Conservation (phyloP, 805 yeast genomes). For the Wickerhamomyces bisporus region DNA sequence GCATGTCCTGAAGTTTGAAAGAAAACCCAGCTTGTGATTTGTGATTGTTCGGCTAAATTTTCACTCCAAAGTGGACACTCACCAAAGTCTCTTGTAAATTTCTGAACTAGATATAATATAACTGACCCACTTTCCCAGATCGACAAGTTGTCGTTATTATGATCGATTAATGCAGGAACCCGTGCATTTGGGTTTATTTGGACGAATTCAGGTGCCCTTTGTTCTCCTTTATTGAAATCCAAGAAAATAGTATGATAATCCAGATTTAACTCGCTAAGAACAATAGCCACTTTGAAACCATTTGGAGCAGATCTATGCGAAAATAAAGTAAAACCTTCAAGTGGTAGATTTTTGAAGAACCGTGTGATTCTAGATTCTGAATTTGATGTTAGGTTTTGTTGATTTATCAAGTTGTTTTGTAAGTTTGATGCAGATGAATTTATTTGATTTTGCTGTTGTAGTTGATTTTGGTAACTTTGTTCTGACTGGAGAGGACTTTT, state of each 20-base stretch:
- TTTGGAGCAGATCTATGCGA: constrained; percentile 90
- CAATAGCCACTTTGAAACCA: constrained; percentile 93
- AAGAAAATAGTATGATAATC: constrained; percentile 76
- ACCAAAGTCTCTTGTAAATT: constrained; percentile 53
- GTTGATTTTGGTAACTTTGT: constrained; percentile 17
- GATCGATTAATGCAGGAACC: constrained; percentile 92
- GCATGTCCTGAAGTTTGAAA: constrained; percentile 97
- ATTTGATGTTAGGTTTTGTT: constrained; percentile 35
- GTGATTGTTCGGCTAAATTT: constrained; percentile 73
- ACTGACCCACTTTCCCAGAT: constrained; percentile 97
- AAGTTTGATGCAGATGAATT: not conserved
- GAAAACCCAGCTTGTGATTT: constrained; percentile 83
- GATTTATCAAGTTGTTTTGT: constrained; percentile 12
- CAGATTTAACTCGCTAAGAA: constrained; percentile 75
- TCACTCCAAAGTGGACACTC: constrained; percentile 81
- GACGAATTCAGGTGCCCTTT: constrained; percentile 88
- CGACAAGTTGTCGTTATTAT: constrained; percentile 69
- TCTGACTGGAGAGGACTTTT: constrained; percentile 16
- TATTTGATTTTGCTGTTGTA: constrained; percentile 17
- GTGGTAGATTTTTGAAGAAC: constrained; percentile 72
- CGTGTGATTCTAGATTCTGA: constrained; percentile 57
- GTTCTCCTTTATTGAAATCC: constrained; percentile 87
- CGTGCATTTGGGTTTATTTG: constrained; percentile 94
- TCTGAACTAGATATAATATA: constrained; percentile 72
- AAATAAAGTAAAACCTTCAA: constrained; percentile 76